Evolutionary conservation across 768 basidiomycete species (phyloP).

Genomic region (Lyophyllum atratum): DNA sequence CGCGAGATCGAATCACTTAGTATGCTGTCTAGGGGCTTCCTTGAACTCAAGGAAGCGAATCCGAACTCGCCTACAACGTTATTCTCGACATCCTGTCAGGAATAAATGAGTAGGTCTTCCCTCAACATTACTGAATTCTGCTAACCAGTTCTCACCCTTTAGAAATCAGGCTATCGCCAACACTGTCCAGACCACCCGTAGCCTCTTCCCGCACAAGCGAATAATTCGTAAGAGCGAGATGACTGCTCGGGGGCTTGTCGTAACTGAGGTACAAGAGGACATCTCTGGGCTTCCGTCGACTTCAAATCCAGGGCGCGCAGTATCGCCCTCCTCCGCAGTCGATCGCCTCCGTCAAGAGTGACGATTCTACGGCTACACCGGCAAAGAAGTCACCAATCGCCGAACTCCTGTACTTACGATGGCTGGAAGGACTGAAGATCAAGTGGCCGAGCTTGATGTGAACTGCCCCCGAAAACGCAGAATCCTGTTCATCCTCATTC

Average conservation of each 20-base stretch:
- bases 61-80: conserved; percentile 81
- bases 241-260: conserved; percentile 81
- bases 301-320: conserved; percentile 32
- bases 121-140: neutral
- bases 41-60: conserved; percentile 81
- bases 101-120: conserved; percentile 79
- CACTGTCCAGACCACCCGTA: conserved; percentile 81
- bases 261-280: conserved; percentile 81
- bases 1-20: conserved; percentile 86
- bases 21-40: conserved; percentile 88
- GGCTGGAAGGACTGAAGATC: conserved; percentile 89
- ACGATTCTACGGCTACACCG: conserved; percentile 39
- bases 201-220: conserved; percentile 80
- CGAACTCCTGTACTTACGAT: conserved; percentile 95
- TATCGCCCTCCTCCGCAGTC: conserved; percentile 19
- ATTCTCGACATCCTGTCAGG: conserved; percentile 88
- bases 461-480: neutral
- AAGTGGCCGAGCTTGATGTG: conserved; percentile 82
- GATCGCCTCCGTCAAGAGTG: conserved; percentile 26
- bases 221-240: conserved; percentile 81
- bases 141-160: conserved; percentile 5
- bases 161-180: conserved; percentile 81
- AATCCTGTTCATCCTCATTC: neutral
- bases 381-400: conserved; percentile 85
- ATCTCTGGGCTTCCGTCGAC: conserved; percentile 50